Evolutionary conservation across 495 filamentous ascomycete genomes (phyloP).

Genomic region (Penicillium argentinense): DNA sequence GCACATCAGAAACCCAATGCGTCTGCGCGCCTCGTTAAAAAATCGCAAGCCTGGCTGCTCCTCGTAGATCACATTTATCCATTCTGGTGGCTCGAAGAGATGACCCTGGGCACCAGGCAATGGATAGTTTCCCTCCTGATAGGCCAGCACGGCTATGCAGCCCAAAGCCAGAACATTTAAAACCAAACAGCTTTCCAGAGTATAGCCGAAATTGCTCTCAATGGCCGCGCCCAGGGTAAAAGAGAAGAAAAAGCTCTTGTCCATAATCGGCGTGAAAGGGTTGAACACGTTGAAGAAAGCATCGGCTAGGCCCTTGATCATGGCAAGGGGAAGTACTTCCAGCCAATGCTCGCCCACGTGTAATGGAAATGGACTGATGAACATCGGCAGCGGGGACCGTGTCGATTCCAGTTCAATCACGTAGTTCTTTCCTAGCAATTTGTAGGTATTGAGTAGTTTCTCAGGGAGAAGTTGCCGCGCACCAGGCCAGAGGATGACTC

Average conservation of each 20-base stretch:
- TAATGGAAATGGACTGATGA: slow-evolving; percentile 38
- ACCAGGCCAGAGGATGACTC: slow-evolving; percentile 49
- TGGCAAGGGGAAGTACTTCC: slow-evolving; percentile 36
- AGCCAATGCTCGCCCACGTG: slow-evolving; percentile 43
- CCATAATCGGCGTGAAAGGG: slow-evolving; percentile 49
- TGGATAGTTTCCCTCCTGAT: slow-evolving; percentile 47
- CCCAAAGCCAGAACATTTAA: slow-evolving; percentile 47
- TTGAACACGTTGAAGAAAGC: slow-evolving; percentile 47
- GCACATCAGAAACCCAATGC: slow-evolving; percentile 50
- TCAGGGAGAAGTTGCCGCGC: slow-evolving; percentile 37
- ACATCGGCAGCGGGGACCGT: slow-evolving; percentile 40
- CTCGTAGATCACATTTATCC: slow-evolving; percentile 44
- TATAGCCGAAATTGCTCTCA: slow-evolving; percentile 44
- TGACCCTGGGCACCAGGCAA: slow-evolving; percentile 34
- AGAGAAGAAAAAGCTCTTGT: slow-evolving; percentile 47
- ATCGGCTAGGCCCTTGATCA: slow-evolving; percentile 46
- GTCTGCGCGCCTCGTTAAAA: slow-evolving; percentile 47
- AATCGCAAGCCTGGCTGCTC: slow-evolving; percentile 44
- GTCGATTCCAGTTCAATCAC: slow-evolving; percentile 46
- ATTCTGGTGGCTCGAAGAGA: slow-evolving; percentile 45
- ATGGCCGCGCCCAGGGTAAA: slow-evolving; percentile 45
- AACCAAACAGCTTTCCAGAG: slow-evolving; percentile 45
- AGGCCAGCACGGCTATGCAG: slow-evolving; percentile 42
- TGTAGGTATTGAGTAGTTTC: slow-evolving; percentile 35
- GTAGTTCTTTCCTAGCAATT: slow-evolving; percentile 45